Evolutionary conservation across 2,329 filamentous ascomycete species (phyloP), one percentile per base, ranked within the genome.

Genomic region (Colletotrichum cordylinicola): DNA sequence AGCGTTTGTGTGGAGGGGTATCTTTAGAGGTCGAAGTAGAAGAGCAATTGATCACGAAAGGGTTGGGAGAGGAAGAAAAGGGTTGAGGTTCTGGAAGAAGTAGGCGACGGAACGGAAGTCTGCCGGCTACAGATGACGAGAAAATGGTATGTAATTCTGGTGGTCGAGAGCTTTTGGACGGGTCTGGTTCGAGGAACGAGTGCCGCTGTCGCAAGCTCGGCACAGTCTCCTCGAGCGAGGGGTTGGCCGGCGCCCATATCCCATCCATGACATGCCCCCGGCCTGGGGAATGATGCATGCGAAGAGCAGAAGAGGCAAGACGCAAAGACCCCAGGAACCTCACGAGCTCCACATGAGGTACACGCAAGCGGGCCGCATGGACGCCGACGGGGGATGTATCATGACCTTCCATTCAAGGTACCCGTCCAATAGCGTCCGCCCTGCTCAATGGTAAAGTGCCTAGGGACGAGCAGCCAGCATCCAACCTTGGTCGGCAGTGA

Each of bases 401-500:
- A 61, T n/a, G 18, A 31, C 43, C 31, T 39, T 39, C 58, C n/a
- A 37, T 33, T 15, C 35, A 10, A 70, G 35, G 71, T 70, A 74
- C 56, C 58, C 33, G 39, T 64, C 31, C 24, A 64, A 18, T 62
- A 56, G 43, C 21, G 43, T 31, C 39, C 29, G 67, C 67, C 66
- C 58, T 61, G 37, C 37, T 48, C 60, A 29, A 58, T 12, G 62
- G 31, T 39, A 24, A 15, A 27, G 8, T 24, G 24, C 37, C 69
- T 61, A 21, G 27, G 58, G 68, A 67, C 61, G 64, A 74, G 35
- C 61, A 72, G 60, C 72, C 21, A 67, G 60, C 39, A 55, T 55
- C 68, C 74, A 70, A 66, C 61, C 68, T 64, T 27, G 65, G 71
- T 84, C 83, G 83, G 83, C 81, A 83, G 77, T 80, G 79, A 80